phyloP scores from a whole-genome alignment of 179 eudicot genomes.

The Actinidia polygama region DNA sequence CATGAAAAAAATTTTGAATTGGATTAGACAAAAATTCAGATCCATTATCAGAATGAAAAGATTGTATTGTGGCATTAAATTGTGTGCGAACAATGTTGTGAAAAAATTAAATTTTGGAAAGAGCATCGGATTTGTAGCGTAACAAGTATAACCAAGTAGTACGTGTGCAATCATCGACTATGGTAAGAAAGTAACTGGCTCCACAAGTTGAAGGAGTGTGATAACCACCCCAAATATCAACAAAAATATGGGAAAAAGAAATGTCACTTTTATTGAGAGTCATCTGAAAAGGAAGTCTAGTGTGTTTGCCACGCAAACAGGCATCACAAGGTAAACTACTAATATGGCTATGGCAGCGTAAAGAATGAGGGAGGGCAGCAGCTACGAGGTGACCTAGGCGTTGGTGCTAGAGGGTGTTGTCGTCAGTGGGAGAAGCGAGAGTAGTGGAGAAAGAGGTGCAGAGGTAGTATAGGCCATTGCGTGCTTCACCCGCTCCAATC shows the following conservation, averaged over 20 bases:
- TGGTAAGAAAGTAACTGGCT: conserved; percentile 7
- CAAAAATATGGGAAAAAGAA: conserved; percentile 7
- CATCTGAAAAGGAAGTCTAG: not conserved
- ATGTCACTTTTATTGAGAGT: conserved; percentile 2
- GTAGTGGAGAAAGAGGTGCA: not conserved
- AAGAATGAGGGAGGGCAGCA: not conserved
- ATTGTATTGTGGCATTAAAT: not conserved
- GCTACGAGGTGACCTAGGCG: not conserved
- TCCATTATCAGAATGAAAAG: not conserved
- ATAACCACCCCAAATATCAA: no score
- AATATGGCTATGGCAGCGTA: no score
- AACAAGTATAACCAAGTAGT: not conserved
- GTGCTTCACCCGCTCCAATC: conserved; percentile 16
- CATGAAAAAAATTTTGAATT: not conserved
- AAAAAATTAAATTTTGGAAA: not conserved
- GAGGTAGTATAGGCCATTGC: not conserved
- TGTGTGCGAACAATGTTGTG: not conserved
- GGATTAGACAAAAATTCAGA: not conserved
- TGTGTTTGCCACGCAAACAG: conserved; percentile 15
- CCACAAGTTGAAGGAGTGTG: conserved; percentile 1
- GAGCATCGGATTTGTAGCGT: not conserved
- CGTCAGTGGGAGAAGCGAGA: not conserved
- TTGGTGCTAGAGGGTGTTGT: not conserved
- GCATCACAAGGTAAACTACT: not conserved
- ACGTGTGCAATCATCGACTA: conserved; percentile 3